phyloP scores from a whole-genome alignment of 768 basidiomycete genomes.

The Collybiopsis luxurians region DNA sequence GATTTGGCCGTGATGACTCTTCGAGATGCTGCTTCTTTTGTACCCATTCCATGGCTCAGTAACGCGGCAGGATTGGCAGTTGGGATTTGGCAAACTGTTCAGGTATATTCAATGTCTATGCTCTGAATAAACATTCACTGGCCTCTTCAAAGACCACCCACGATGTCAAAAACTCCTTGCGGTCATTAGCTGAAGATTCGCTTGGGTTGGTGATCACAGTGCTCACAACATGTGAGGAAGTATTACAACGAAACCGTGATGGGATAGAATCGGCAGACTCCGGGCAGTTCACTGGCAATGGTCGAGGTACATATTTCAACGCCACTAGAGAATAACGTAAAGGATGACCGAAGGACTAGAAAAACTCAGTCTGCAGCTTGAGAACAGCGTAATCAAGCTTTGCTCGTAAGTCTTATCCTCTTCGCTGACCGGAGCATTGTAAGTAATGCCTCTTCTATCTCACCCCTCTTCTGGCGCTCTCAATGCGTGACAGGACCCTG shows the following conservation, averaged over 20 bases:
- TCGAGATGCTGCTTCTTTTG: neutral
- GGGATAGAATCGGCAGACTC: neutral
- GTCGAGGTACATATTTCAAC: no score
- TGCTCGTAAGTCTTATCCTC: neutral
- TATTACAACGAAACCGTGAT: neutral
- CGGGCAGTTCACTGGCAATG: no score
- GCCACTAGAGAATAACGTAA: no score
- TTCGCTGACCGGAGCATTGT: no score
- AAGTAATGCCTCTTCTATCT: no score
- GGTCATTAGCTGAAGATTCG: neutral
- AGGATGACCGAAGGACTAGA: neutral
- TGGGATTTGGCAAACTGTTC: neutral
- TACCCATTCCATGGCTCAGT: neutral
- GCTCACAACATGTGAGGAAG: neutral
- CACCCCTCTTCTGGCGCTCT: no score
- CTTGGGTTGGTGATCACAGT: neutral
- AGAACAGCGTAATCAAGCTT: neutral
- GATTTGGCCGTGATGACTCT: neutral
- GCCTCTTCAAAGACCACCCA: neutral
- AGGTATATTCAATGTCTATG: neutral
- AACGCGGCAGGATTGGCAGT: neutral
- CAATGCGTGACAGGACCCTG: neutral
- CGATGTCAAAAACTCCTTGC: neutral
- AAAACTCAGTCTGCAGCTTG: neutral
- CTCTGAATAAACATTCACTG: neutral